Conservation (phyloP, 768 basidiomycete species). For the Amylocystis lapponica region DNA sequence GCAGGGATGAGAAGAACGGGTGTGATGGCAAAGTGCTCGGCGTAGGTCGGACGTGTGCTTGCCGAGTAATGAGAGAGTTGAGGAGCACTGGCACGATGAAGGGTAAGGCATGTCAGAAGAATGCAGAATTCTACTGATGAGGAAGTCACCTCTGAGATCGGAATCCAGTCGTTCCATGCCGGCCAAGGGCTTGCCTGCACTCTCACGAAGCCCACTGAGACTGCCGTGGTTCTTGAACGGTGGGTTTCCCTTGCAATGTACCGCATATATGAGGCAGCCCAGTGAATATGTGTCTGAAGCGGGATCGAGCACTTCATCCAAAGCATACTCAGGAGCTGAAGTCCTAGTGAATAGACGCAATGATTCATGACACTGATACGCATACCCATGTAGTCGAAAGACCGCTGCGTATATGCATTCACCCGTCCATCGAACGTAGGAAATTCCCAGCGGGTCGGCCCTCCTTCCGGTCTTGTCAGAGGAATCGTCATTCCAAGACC, state of each 20-base stretch:
- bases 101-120: slow-evolving; percentile 7
- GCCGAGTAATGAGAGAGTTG: slow-evolving; percentile 74
- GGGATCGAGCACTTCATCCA: slow-evolving; percentile 83
- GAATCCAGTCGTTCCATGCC: slow-evolving; percentile 62
- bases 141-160: slow-evolving; percentile 63
- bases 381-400: slow-evolving; percentile 92
- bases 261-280: slow-evolving; percentile 86
- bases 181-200: slow-evolving; percentile 55
- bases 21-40: slow-evolving; percentile 78
- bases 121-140: not conserved
- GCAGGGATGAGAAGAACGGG: slow-evolving; percentile 91
- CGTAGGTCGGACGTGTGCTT: slow-evolving; percentile 64
- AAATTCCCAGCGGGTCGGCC: slow-evolving; percentile 81
- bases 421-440: slow-evolving; percentile 81
- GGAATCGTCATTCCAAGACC: slow-evolving; percentile 87
- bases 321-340: slow-evolving; percentile 89
- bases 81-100: slow-evolving; percentile 56
- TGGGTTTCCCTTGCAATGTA: slow-evolving; percentile 81
- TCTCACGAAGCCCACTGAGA: slow-evolving; percentile 62
- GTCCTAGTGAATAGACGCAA: not conserved
- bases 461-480: slow-evolving; percentile 60
- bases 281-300: slow-evolving; percentile 92
- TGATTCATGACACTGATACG: not conserved
- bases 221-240: slow-evolving; percentile 86
- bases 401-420: slow-evolving; percentile 79